Evolutionary conservation across 306 rosid species (phyloP).

Genomic region (Rosa chinensis): DNA sequence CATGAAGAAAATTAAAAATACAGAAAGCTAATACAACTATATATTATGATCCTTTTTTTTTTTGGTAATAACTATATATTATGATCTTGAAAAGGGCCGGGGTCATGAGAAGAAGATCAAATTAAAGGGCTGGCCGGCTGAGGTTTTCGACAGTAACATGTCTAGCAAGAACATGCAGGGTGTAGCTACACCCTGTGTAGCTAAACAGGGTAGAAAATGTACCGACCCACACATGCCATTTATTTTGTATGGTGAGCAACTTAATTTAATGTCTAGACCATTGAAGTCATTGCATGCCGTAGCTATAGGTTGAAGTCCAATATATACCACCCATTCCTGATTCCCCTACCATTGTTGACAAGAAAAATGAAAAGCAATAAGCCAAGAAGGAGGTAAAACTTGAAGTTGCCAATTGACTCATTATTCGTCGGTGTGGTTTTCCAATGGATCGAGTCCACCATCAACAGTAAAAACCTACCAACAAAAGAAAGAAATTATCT

Average conservation of each 20-base stretch:
- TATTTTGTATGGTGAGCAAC: slow-evolving; percentile 3
- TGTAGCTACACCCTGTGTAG: background rate
- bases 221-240: background rate
- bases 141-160: slow-evolving; percentile 1
- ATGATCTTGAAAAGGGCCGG: background rate
- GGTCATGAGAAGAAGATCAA: background rate
- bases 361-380: background rate
- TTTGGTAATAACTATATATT: background rate
- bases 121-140: background rate
- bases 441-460: background rate
- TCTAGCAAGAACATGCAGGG: slow-evolving; percentile 5
- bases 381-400: background rate
- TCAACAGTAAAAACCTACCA: background rate
- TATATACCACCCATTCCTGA: background rate
- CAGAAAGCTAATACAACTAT: background rate
- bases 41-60: too few relatives aligned
- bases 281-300: background rate
- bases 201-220: background rate
- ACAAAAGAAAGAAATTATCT: background rate
- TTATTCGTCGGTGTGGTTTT: slow-evolving; percentile 14
- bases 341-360: background rate
- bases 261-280: background rate
- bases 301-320: background rate
- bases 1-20: background rate
- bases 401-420: background rate